A percentile compares a stretch with the other conserved stretches of the same genome.
Conservation (phyloP, 2,329 filamentous ascomycete species). For the Phoma sp. region DNA sequence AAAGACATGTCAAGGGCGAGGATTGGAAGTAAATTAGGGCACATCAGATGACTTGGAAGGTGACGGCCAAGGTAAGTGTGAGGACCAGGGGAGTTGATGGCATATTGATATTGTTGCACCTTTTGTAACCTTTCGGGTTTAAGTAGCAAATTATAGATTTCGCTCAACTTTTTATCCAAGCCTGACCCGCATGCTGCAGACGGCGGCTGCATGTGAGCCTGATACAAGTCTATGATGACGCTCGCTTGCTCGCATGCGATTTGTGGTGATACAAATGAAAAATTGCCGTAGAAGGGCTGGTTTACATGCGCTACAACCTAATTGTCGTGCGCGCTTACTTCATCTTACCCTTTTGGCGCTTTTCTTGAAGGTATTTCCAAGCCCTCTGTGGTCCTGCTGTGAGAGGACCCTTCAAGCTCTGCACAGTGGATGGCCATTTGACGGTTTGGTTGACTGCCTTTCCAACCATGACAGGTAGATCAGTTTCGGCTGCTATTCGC, state of each 20-base stretch:
- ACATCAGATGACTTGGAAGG: too few species aligned
- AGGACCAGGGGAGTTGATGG: too few species aligned
- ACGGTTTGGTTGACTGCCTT: conserved; percentile 86
- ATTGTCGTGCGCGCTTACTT: conserved; percentile 20
- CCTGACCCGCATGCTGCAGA: conserved; percentile 17
- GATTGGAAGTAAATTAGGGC: too few species aligned
- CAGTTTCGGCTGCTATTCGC: conserved; percentile 76
- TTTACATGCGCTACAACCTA: neutral
- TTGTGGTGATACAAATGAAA: conserved; percentile 29
- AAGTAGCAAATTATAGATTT: conserved; percentile 9
- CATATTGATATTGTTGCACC: too few species aligned
- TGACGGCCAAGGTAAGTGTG: too few species aligned
- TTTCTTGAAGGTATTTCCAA: conserved; percentile 80
- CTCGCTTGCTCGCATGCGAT: conserved; percentile 19
- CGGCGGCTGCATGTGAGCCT: conserved; percentile 15
- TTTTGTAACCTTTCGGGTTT: neutral
- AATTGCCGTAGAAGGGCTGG: conserved; percentile 2
- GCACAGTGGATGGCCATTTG: conserved; percentile 86
- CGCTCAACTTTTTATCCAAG: conserved; percentile 15
- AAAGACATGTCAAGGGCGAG: too few species aligned
- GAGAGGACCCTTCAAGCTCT: conserved; percentile 82
- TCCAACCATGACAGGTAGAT: conserved; percentile 73
- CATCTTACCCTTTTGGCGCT: conserved; percentile 58
- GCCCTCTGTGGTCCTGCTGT: conserved; percentile 76
- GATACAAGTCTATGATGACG: conserved; percentile 10